Conservation (phyloP, 2,329 filamentous ascomycete genomes). For the Fusarium sp. region DNA sequence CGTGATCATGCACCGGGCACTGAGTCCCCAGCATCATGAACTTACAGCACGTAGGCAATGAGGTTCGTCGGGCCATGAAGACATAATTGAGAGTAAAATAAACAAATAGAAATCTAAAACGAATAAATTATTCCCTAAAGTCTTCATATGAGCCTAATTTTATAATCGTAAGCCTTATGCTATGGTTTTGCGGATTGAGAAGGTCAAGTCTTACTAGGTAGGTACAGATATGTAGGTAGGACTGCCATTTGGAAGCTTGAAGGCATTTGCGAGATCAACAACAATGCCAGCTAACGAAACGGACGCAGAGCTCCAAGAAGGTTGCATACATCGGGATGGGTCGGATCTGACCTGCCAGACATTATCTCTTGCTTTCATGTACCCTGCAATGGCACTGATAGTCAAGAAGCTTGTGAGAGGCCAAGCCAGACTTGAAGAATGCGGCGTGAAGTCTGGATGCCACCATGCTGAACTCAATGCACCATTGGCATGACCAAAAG, state of each 20-base stretch:
- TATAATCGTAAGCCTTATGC: too few relatives aligned
- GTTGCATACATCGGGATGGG: neutral
- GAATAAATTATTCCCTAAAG: too few relatives aligned
- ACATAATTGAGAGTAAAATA: too few relatives aligned
- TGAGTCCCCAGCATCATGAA: neutral
- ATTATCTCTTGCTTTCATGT: neutral
- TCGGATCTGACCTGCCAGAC: neutral
- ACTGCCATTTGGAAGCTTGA: neutral
- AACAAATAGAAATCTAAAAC: too few relatives aligned
- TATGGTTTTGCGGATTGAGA: too few relatives aligned
- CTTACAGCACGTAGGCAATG: neutral
- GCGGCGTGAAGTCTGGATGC: neutral
- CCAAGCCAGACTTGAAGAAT: neutral
- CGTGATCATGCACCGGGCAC: neutral
- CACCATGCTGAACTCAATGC: neutral
- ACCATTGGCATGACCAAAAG: neutral
- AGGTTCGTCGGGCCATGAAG: too few relatives aligned
- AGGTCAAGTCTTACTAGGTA: too few relatives aligned
- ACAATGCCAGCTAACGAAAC: neutral
- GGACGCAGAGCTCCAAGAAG: neutral
- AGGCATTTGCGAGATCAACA: neutral
- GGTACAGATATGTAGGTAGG: too few relatives aligned
- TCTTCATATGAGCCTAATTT: too few relatives aligned
- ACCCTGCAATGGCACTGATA: neutral
- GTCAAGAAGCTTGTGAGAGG: slow-evolving; percentile 4